A percentile compares a stretch with the other conserved stretches of the same genome.
These are phyloP conservation scores for Saccharomycopsis hybrid DNA, from an alignment of 1,139 yeast genomes.

Conservation along the genomic window DNA sequence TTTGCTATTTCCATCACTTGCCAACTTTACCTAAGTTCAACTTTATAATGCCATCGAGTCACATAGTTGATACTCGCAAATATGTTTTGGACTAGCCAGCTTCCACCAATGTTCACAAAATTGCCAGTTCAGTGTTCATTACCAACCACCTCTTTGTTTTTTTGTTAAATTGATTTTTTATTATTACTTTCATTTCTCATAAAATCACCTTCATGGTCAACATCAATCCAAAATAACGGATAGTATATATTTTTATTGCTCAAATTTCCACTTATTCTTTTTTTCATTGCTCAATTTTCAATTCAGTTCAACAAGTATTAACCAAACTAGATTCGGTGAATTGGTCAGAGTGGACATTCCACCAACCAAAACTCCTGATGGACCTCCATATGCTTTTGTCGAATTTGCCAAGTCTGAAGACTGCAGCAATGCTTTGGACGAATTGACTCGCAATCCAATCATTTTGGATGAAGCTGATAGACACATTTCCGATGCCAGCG, in stretches of 20 bases:
- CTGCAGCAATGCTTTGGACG: slow-evolving; percentile 54
- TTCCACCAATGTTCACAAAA: too few relatives aligned
- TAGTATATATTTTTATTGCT: neutral
- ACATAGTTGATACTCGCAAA: too few relatives aligned
- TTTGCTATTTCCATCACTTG: too few relatives aligned
- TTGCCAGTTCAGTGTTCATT: too few relatives aligned
- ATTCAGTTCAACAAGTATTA: slow-evolving; percentile 1
- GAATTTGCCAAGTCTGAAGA: slow-evolving; percentile 55
- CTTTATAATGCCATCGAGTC: too few relatives aligned
- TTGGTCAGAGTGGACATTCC: slow-evolving; percentile 64
- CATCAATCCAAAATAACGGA: neutral
- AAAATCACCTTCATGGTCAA: neutral
- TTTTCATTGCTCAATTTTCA: slow-evolving; percentile 16
- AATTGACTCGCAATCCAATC: slow-evolving; percentile 41
- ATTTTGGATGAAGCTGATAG: slow-evolving; percentile 34
- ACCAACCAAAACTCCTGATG: slow-evolving; percentile 59
- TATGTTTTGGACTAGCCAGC: too few relatives aligned
- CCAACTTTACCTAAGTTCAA: too few relatives aligned
- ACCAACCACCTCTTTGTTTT: too few relatives aligned
- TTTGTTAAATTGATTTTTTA: too few relatives aligned
- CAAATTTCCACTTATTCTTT: slow-evolving; percentile 15
- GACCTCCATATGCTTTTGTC: slow-evolving; percentile 67
- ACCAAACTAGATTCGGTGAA: slow-evolving; percentile 45
- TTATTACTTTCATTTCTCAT: slow-evolving; percentile 11
- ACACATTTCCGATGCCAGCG: slow-evolving; percentile 2